A percentile compares a stretch with the other conserved stretches of the same genome.
These are phyloP conservation scores for Blastobotrys persicus DNA, from an alignment of 1,139 yeast species.

Conservation along the genomic window DNA sequence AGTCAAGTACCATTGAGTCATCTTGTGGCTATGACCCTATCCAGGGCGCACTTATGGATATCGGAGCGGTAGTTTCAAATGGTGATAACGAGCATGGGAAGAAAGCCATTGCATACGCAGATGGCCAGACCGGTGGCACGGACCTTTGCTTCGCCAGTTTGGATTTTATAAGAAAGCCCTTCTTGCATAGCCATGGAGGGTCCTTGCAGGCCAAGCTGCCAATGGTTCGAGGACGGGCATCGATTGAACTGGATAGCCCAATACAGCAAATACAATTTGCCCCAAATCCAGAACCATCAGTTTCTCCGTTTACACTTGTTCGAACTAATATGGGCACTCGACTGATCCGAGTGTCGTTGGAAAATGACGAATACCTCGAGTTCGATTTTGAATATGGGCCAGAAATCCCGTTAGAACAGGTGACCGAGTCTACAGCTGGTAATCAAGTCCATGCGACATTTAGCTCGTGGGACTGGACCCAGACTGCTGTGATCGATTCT, in stretches of 20 bases:
- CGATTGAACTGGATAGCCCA: slow-evolving; percentile 18
- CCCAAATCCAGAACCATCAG: slow-evolving; percentile 18
- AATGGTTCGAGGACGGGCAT: slow-evolving; percentile 3
- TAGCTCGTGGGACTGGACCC: slow-evolving; percentile 23
- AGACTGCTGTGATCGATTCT: slow-evolving; percentile 21
- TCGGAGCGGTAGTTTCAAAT: slow-evolving; percentile 14
- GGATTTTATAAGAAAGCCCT: slow-evolving; percentile 6
- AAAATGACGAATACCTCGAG: background rate
- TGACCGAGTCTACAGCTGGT: slow-evolving; percentile 1
- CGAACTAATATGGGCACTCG: slow-evolving; percentile 21
- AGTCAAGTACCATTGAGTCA: slow-evolving; percentile 17
- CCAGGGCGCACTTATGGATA: slow-evolving; percentile 19
- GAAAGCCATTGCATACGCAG: slow-evolving; percentile 16
- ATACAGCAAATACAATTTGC: slow-evolving; percentile 24
- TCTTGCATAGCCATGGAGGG: slow-evolving; percentile 1
- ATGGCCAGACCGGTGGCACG: slow-evolving; percentile 15
- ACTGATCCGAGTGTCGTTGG: slow-evolving; percentile 2
- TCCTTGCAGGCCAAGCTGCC: slow-evolving; percentile 12
- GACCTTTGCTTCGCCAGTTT: slow-evolving; percentile 7
- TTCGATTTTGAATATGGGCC: background rate
- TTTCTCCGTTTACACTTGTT: slow-evolving; percentile 21
- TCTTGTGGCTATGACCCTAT: slow-evolving; percentile 24
- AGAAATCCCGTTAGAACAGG: slow-evolving; percentile 8
- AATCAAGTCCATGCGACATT: slow-evolving; percentile 19
- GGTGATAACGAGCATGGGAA: slow-evolving; percentile 9